Evolutionary conservation across 805 yeast species (phyloP).

Genomic region (Candida anglica): DNA sequence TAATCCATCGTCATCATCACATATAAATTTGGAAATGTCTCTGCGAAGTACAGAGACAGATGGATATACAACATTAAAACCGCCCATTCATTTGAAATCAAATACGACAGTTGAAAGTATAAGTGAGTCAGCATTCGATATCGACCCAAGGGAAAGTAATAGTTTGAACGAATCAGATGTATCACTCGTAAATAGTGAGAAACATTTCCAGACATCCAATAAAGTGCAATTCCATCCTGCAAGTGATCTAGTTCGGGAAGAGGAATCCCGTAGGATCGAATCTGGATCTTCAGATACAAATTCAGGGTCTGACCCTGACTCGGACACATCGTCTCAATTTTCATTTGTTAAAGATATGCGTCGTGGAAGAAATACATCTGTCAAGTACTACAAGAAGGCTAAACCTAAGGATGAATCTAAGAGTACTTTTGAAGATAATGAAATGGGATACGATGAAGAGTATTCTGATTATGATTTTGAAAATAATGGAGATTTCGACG

Average conservation of each 20-base stretch:
- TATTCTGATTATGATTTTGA: conserved; percentile 40
- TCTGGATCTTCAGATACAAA: background rate
- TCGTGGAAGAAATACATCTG: conserved; percentile 42
- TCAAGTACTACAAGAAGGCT: conserved; percentile 36
- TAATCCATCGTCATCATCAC: background rate
- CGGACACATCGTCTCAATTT: conserved; percentile 29
- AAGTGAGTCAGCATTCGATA: too few species aligned
- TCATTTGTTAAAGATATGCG: conserved; percentile 36
- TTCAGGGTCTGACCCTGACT: conserved; percentile 3
- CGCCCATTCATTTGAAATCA: background rate
- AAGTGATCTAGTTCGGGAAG: too few species aligned
- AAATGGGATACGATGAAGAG: conserved; percentile 29
- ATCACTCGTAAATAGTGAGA: conserved; percentile 8
- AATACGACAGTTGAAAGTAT: too few species aligned
- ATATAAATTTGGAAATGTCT: too few species aligned
- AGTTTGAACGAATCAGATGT: conserved; percentile 2
- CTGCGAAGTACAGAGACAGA: too few species aligned
- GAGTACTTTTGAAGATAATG: conserved; percentile 23
- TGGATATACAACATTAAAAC: too few species aligned
- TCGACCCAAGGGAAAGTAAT: too few species aligned
- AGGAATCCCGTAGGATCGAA: too few species aligned
- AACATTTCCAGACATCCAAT: conserved; percentile 10
- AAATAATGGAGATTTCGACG: conserved; percentile 32
- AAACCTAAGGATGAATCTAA: conserved; percentile 8
- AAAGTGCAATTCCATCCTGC: too few species aligned